Evolutionary conservation across 805 yeast genomes (phyloP).

Genomic region (Spathaspora gorwiae): DNA sequence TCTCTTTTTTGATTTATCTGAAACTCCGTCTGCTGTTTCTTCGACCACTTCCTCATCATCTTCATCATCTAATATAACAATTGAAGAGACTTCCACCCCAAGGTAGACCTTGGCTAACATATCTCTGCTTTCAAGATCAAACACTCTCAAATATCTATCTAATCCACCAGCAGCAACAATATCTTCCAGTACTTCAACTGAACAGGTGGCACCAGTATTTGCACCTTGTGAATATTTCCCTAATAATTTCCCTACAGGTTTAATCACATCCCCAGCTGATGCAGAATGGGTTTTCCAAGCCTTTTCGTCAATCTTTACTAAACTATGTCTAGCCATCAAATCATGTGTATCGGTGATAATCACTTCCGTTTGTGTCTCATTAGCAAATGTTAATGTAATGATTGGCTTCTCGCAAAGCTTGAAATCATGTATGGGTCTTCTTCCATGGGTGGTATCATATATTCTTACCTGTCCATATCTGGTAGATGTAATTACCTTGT

Average conservation of each 20-base stretch:
- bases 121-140: constrained; percentile 55
- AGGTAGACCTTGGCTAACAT: constrained; percentile 66
- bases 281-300: constrained; percentile 37
- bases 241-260: constrained; percentile 46
- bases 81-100: constrained; percentile 63
- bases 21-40: constrained; percentile 2
- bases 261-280: constrained; percentile 42
- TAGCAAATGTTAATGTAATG: constrained; percentile 34
- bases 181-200: constrained; percentile 44
- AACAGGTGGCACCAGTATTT: constrained; percentile 70
- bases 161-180: constrained; percentile 73
- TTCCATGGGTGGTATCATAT: constrained; percentile 65
- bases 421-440: constrained; percentile 59
- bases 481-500: constrained; percentile 62
- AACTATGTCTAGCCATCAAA: constrained; percentile 52
- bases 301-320: constrained; percentile 29
- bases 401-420: constrained; percentile 55
- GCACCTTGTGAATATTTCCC: constrained; percentile 57
- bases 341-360: constrained; percentile 71
- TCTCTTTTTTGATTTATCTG: constrained; percentile 15
- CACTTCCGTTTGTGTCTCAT: constrained; percentile 39
- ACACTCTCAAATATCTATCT: constrained; percentile 82
- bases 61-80: constrained; percentile 47
- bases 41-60: constrained; percentile 27
- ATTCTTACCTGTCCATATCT: constrained; percentile 69